phyloP scores from a whole-genome alignment of 345 rosid species.

The Rhodamnia argentea region DNA sequence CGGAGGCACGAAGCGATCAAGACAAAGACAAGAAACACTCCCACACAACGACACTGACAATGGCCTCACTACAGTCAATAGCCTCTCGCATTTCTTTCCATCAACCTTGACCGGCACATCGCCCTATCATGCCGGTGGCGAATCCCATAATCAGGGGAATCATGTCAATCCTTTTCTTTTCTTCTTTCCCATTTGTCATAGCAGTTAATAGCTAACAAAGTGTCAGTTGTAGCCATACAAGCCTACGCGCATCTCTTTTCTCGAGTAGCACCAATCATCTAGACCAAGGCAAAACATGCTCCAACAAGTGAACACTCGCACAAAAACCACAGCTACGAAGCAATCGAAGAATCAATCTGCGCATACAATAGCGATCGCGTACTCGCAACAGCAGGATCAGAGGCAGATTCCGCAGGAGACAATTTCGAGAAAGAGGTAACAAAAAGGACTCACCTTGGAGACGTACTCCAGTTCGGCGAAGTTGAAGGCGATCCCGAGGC shows the following conservation, averaged over 20 bases:
- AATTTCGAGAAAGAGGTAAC: constrained; percentile 13
- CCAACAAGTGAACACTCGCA: neutral
- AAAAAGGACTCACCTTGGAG: constrained; percentile 21
- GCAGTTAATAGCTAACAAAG: neutral
- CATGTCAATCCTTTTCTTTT: neutral
- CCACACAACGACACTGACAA: neutral
- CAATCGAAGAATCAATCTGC: neutral
- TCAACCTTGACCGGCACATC: neutral
- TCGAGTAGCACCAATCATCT: neutral
- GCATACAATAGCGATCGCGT: neutral
- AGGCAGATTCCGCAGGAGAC: neutral
- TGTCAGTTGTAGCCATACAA: neutral
- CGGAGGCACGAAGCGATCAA: neutral
- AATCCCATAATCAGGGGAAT: neutral
- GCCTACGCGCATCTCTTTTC: neutral
- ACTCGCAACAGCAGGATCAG: neutral
- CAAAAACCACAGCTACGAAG: neutral
- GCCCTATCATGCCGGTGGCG: neutral
- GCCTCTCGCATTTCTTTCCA: neutral
- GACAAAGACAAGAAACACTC: neutral
- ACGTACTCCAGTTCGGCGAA: constrained; percentile 9
- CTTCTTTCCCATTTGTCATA: neutral
- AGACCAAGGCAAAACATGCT: neutral
- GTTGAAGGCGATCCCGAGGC: constrained; percentile 16
- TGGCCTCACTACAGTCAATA: neutral